A percentile compares a stretch with the other conserved stretches of the same genome.
Evolutionary conservation across 2,329 filamentous ascomycete genomes (phyloP).

Genomic region (Hymenoscyphus infarciens): DNA sequence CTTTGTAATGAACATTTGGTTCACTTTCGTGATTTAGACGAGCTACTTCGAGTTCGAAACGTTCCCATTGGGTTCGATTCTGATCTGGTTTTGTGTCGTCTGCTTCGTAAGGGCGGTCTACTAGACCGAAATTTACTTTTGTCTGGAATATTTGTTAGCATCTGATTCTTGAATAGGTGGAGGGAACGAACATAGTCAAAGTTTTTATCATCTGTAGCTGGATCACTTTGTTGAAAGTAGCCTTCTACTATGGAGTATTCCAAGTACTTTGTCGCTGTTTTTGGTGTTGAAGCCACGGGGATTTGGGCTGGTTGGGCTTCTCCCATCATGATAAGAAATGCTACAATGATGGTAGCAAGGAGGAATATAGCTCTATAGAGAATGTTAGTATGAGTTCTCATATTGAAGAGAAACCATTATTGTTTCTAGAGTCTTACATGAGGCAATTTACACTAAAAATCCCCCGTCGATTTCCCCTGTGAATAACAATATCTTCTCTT

Average conservation of each 20-base stretch:
- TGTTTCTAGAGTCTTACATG: constrained; percentile 10
- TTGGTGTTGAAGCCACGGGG: constrained; percentile 4
- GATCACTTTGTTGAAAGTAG: constrained; percentile 63
- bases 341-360: constrained; percentile 24
- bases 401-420: neutral
- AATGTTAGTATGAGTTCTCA: neutral
- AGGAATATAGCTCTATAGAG: constrained; percentile 27
- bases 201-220: constrained; percentile 48
- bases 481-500: constrained; percentile 1
- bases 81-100: constrained; percentile 41
- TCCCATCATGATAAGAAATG: constrained; percentile 29
- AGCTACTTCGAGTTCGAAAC: constrained; percentile 56
- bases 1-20: constrained; percentile 54
- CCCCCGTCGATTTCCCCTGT: neutral
- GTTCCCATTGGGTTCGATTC: constrained; percentile 56
- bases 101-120: constrained; percentile 57
- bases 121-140: constrained; percentile 60
- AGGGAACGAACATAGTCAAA: constrained; percentile 59
- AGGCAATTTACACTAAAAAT: constrained; percentile 12
- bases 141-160: constrained; percentile 41
- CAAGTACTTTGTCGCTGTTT: constrained; percentile 33
- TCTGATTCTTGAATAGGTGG: too few species aligned
- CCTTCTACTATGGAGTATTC: constrained; percentile 57
- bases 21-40: constrained; percentile 48
- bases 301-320: constrained; percentile 10